phyloP scores from a whole-genome alignment of 176 grass and related monocot species.

The Saccharum officinarum region DNA sequence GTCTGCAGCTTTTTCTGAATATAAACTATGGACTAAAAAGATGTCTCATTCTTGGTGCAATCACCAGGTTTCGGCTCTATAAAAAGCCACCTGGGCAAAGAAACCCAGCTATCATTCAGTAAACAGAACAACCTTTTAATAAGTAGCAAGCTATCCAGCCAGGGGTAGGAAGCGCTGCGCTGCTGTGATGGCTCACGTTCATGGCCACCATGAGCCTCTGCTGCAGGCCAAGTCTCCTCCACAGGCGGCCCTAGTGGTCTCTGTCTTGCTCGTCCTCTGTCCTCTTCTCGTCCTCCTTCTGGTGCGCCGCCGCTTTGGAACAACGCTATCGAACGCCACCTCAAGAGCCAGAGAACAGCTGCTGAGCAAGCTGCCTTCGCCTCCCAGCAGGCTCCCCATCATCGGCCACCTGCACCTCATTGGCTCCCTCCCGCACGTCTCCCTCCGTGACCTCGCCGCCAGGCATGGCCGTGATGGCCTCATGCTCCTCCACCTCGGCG shows the following conservation, averaged over 20 bases:
- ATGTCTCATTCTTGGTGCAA: too few relatives aligned
- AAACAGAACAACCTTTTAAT: too few relatives aligned
- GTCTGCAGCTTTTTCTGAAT: too few relatives aligned
- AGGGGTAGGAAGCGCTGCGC: too few relatives aligned
- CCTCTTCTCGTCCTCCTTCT: not conserved
- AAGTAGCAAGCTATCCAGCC: too few relatives aligned
- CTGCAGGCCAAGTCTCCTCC: not conserved
- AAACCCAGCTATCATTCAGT: too few relatives aligned
- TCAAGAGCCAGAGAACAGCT: not conserved
- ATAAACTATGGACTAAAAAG: too few relatives aligned
- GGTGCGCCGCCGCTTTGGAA: not conserved
- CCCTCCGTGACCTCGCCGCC: constrained; percentile 28
- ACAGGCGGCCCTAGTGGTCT: not conserved
- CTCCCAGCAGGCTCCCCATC: constrained; percentile 34
- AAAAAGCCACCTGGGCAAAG: too few relatives aligned
- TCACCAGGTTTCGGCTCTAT: too few relatives aligned
- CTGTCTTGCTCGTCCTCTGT: not conserved
- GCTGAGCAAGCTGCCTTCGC: constrained; percentile 26
- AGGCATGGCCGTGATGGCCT: constrained; percentile 5
- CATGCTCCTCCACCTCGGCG: constrained; percentile 48
- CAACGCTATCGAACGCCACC: too few relatives aligned
- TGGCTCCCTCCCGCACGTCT: constrained; percentile 11
- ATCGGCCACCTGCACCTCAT: constrained; percentile 48
- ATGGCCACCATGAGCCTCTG: not conserved
- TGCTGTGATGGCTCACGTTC: not conserved